These are phyloP conservation scores for Ceratocystis diversiconidia DNA, from an alignment of 2,329 filamentous ascomycete genomes.

Conservation along the genomic window DNA sequence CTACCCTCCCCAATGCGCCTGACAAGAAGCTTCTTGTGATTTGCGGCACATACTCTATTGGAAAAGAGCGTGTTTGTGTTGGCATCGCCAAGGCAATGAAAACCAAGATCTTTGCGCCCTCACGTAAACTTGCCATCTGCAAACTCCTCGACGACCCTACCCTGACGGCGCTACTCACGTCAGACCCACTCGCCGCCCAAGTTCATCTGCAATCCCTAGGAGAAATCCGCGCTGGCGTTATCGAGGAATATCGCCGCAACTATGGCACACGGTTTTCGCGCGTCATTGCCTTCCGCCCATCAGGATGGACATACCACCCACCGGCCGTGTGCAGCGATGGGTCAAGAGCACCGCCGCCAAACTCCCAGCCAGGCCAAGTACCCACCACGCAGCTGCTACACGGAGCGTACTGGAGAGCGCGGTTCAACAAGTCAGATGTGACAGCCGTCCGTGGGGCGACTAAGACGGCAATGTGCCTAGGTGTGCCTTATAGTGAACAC, in stretches of 20 bases:
- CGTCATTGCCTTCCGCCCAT: conserved; percentile 81
- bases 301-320: conserved; percentile 85
- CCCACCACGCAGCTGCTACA: conserved; percentile 40
- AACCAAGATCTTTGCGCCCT: conserved; percentile 78
- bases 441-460: conserved; percentile 73
- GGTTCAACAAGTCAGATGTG: conserved; percentile 58
- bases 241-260: conserved; percentile 73
- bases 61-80: conserved; percentile 90
- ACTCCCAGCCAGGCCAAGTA: conserved; percentile 34
- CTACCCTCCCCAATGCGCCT: conserved; percentile 23
- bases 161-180: conserved; percentile 61
- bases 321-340: conserved; percentile 29
- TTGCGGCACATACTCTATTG: conserved; percentile 94
- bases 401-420: conserved; percentile 56
- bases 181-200: conserved; percentile 69
- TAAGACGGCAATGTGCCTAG: conserved; percentile 70
- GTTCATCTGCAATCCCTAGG: conserved; percentile 96
- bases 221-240: conserved; percentile 81
- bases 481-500: conserved; percentile 91
- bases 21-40: conserved; percentile 53
- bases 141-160: conserved; percentile 74
- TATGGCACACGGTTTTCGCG: conserved; percentile 72
- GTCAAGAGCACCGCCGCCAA: conserved; percentile 20
- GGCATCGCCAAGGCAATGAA: conserved; percentile 76
- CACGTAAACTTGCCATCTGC: conserved; percentile 73